Percentiles rank a stretch among this genome's conserved stretches.
phyloP scores from a whole-genome alignment of 495 filamentous ascomycete species.

The Penicillium alfredii region DNA sequence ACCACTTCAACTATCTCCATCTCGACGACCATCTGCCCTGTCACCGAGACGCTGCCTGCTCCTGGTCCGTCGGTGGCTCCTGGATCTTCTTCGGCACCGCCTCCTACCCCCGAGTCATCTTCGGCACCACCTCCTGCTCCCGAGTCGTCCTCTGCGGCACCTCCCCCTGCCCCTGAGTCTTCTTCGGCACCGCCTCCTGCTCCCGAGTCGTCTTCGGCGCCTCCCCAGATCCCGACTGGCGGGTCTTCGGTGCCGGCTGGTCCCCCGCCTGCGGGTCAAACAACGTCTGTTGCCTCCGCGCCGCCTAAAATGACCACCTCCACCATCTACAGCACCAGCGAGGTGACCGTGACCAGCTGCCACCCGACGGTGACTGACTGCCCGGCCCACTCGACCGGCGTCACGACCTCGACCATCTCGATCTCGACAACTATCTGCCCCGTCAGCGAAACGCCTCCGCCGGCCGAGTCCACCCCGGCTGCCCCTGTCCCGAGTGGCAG shows the following conservation, averaged over 20 bases:
- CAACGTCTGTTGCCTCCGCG: too few species aligned
- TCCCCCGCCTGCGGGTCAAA: too few species aligned
- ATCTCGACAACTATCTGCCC: constrained; percentile 55
- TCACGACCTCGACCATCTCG: constrained; percentile 46
- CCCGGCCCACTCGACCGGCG: constrained; percentile 43
- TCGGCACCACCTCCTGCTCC: too few species aligned
- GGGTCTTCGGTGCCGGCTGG: too few species aligned
- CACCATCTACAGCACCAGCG: constrained; percentile 51
- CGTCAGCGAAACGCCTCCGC: too few species aligned
- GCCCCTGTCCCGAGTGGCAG: not conserved
- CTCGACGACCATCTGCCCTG: constrained; percentile 56
- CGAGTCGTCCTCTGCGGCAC: constrained; percentile 23
- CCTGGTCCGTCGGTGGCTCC: constrained; percentile 3
- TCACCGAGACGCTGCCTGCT: constrained; percentile 31
- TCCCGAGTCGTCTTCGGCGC: constrained; percentile 24
- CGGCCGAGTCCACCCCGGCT: not conserved
- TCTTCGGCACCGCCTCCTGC: too few species aligned
- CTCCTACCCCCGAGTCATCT: not conserved
- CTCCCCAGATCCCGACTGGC: not conserved
- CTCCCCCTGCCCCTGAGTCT: not conserved
- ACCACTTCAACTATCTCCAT: constrained; percentile 52
- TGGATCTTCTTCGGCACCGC: constrained; percentile 3
- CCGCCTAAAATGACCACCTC: constrained; percentile 53
- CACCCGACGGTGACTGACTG: constrained; percentile 52
- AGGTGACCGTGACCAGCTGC: constrained; percentile 52